Percentiles rank a stretch among this genome's conserved stretches.
phyloP scores from a whole-genome alignment of 345 rosid species.

The Eucalyptus coolabah region DNA sequence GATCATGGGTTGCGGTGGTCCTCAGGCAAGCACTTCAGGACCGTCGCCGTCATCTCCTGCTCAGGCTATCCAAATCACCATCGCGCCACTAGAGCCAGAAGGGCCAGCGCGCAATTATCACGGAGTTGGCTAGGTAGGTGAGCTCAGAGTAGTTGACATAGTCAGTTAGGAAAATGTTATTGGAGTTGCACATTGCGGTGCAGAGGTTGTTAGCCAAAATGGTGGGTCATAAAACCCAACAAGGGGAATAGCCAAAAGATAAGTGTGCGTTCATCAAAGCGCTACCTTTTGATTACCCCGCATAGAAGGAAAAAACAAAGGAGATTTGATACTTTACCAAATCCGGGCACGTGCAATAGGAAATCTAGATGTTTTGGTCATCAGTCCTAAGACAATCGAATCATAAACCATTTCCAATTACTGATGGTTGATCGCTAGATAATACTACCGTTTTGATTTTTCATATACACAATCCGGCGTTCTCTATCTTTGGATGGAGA shows the following conservation, averaged over 20 bases:
- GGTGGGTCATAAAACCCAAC: neutral
- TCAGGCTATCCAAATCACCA: constrained; percentile 15
- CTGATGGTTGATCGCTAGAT: neutral
- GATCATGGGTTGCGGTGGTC: constrained; percentile 24
- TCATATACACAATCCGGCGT: neutral
- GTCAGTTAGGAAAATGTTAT: neutral
- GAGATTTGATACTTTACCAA: neutral
- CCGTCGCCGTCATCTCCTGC: neutral
- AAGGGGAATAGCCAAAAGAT: neutral
- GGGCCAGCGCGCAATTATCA: constrained; percentile 25
- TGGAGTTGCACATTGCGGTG: neutral
- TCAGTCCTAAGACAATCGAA: neutral
- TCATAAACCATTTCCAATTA: neutral
- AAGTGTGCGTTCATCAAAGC: neutral
- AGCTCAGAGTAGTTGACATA: neutral
- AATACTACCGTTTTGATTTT: neutral
- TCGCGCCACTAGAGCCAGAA: constrained; percentile 49
- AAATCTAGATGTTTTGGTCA: neutral
- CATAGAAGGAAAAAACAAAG: neutral
- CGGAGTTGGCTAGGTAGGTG: constrained; percentile 5
- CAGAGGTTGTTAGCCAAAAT: neutral
- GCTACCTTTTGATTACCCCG: neutral
- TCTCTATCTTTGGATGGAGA: neutral
- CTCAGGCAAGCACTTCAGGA: constrained; percentile 7
- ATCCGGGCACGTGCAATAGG: neutral